Evolutionary conservation across 1,284 basidiomycete genomes (phyloP).

Genomic region (Boletus smithii): DNA sequence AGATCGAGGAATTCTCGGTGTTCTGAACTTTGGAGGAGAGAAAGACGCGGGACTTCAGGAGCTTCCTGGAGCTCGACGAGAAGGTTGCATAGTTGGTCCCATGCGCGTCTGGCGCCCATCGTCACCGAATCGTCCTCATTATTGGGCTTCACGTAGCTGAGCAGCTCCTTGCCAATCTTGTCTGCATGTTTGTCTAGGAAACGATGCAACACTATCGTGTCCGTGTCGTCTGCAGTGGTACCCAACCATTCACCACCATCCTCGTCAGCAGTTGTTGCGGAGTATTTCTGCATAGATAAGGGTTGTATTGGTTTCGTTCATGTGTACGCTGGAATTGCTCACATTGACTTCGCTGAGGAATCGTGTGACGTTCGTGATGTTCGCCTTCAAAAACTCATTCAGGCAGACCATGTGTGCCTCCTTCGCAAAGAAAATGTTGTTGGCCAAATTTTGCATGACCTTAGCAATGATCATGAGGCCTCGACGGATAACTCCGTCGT

Average conservation of each 20-base stretch:
- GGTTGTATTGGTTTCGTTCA: constrained; percentile 5
- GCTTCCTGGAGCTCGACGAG: constrained; percentile 77
- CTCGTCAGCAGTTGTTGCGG: constrained; percentile 46
- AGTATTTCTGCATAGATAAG: constrained; percentile 48
- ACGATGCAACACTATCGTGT: constrained; percentile 76
- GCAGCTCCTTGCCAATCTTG: constrained; percentile 79
- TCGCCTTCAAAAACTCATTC: constrained; percentile 74
- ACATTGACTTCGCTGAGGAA: constrained; percentile 83
- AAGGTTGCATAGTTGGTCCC: constrained; percentile 71
- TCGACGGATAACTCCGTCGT: constrained; percentile 58
- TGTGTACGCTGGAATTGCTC: constrained; percentile 26
- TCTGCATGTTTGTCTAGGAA: constrained; percentile 82
- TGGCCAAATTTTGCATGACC: constrained; percentile 88
- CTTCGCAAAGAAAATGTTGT: constrained; percentile 89
- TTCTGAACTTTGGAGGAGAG: constrained; percentile 45
- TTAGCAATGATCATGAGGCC: constrained; percentile 86
- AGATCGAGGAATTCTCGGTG: constrained; percentile 66
- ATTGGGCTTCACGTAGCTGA: constrained; percentile 66
- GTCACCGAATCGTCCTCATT: constrained; percentile 56
- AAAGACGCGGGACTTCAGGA: constrained; percentile 60
- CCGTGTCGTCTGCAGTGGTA: constrained; percentile 74
- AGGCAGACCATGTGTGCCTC: constrained; percentile 82
- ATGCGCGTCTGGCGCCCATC: constrained; percentile 67
- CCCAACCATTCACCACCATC: constrained; percentile 70
- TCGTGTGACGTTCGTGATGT: constrained; percentile 77